These are phyloP conservation scores for Ajuga chamaepitys DNA, from an alignment of 257 asterid species.

Conservation along the genomic window DNA sequence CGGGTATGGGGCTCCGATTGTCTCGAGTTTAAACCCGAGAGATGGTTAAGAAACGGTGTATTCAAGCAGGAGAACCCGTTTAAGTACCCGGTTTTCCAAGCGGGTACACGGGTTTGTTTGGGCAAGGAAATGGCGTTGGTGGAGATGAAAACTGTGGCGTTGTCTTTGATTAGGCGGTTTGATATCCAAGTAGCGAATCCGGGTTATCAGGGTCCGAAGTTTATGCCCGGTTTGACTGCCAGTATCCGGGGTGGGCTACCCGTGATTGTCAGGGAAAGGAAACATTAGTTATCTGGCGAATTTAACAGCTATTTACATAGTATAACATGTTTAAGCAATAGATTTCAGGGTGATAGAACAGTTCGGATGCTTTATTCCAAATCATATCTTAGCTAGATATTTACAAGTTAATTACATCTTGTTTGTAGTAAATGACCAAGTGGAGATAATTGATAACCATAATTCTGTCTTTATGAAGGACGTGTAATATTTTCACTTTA, in stretches of 20 bases:
- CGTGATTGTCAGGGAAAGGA: slow-evolving; percentile 12
- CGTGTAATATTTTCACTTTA: too few relatives aligned
- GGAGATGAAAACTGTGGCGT: slow-evolving; percentile 37
- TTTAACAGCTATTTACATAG: too few relatives aligned
- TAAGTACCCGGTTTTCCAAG: slow-evolving; percentile 44
- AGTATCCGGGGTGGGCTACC: slow-evolving; percentile 29
- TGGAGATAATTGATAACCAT: too few relatives aligned
- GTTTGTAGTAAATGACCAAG: too few relatives aligned
- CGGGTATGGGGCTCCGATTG: slow-evolving; percentile 35
- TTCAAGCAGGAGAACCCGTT: slow-evolving; percentile 32
- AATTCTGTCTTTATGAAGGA: too few relatives aligned
- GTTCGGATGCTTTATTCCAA: too few relatives aligned
- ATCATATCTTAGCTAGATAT: too few relatives aligned
- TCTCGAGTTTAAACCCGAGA: slow-evolving; percentile 30
- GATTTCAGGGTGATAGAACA: too few relatives aligned
- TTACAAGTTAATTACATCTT: too few relatives aligned
- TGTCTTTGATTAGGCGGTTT: slow-evolving; percentile 25
- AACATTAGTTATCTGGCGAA: background rate
- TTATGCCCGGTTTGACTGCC: slow-evolving; percentile 35
- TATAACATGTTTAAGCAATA: too few relatives aligned
- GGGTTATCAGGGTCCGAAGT: slow-evolving; percentile 15
- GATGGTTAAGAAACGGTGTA: slow-evolving; percentile 35
- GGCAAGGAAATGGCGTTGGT: slow-evolving; percentile 46
- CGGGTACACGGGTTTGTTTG: slow-evolving; percentile 40
- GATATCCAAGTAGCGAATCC: slow-evolving; percentile 13